These are phyloP conservation scores for Scutellaria baicalensis DNA, from an alignment of 257 asterid genomes.

Conservation along the genomic window DNA sequence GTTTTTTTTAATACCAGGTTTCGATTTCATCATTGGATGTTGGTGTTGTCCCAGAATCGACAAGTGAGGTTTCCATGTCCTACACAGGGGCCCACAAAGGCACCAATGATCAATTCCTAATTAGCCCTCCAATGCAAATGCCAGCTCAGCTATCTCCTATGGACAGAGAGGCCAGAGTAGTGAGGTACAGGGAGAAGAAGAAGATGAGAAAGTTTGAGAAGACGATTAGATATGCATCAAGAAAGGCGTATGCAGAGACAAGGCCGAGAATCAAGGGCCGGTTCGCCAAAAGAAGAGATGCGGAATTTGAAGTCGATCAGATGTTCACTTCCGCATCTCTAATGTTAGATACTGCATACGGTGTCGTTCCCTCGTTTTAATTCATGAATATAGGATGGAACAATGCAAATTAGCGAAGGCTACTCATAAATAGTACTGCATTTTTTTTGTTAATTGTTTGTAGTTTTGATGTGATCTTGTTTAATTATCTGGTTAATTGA, in stretches of 20 bases:
- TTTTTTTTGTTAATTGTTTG: background rate
- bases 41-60: slow-evolving; percentile 58
- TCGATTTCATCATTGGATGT: slow-evolving; percentile 50
- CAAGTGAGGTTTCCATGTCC: slow-evolving; percentile 40
- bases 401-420: no score
- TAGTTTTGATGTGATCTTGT: background rate
- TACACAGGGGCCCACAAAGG: slow-evolving; percentile 51
- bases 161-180: slow-evolving; percentile 77
- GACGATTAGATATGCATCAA: slow-evolving; percentile 75
- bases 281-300: slow-evolving; percentile 59
- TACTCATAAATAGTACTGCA: background rate
- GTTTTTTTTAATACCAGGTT: slow-evolving; percentile 52
- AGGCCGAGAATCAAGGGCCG: slow-evolving; percentile 87
- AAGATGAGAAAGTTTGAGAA: slow-evolving; percentile 73
- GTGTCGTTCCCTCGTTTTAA: slow-evolving; percentile 42
- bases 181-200: slow-evolving; percentile 84
- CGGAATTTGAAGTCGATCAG: slow-evolving; percentile 40
- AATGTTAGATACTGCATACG: slow-evolving; percentile 38
- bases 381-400: no score
- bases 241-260: slow-evolving; percentile 87
- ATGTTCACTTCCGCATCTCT: slow-evolving; percentile 38
- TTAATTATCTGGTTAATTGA: no score
- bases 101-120: slow-evolving; percentile 51
- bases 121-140: slow-evolving; percentile 30
- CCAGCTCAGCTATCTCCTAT: slow-evolving; percentile 48